Evolutionary conservation across 306 rosid genomes (phyloP).

Genomic region (Boehmeria nivea): DNA sequence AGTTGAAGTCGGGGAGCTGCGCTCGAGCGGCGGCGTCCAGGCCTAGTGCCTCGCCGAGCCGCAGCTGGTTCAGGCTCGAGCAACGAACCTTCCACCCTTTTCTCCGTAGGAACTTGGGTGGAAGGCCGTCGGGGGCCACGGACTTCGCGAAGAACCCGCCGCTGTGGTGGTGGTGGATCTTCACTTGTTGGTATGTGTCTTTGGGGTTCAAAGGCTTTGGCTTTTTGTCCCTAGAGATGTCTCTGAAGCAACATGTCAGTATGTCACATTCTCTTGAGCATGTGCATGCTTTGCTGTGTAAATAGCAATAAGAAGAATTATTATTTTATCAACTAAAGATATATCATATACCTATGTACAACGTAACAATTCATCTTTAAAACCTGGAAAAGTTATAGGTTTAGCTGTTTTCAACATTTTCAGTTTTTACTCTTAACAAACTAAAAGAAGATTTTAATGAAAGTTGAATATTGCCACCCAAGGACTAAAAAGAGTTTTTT

Average conservation of each 20-base stretch:
- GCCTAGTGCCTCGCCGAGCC: conserved; percentile 55
- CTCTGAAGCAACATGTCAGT: conserved; percentile 53
- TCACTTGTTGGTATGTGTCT: conserved; percentile 66
- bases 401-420: too few species aligned
- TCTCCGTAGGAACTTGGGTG: conserved; percentile 60
- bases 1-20: conserved; percentile 50
- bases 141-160: conserved; percentile 71
- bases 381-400: too few species aligned
- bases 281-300: conserved; percentile 64
- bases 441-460: too few species aligned
- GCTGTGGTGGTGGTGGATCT: conserved; percentile 53
- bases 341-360: too few species aligned
- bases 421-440: too few species aligned
- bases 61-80: conserved; percentile 38
- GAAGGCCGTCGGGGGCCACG: conserved; percentile 66
- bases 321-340: too few species aligned
- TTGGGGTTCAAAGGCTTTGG: conserved; percentile 55
- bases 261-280: conserved; percentile 65
- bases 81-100: conserved; percentile 69
- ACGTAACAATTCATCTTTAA: too few species aligned
- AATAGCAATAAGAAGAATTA: too few species aligned
- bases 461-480: too few species aligned
- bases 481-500: too few species aligned
- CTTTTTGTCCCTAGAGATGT: conserved; percentile 49
- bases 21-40: conserved; percentile 46